A percentile compares a stretch with the other conserved stretches of the same genome.
These are phyloP conservation scores for Aspergillus calidoustus DNA, from an alignment of 2,329 filamentous ascomycete species.

Conservation along the genomic window DNA sequence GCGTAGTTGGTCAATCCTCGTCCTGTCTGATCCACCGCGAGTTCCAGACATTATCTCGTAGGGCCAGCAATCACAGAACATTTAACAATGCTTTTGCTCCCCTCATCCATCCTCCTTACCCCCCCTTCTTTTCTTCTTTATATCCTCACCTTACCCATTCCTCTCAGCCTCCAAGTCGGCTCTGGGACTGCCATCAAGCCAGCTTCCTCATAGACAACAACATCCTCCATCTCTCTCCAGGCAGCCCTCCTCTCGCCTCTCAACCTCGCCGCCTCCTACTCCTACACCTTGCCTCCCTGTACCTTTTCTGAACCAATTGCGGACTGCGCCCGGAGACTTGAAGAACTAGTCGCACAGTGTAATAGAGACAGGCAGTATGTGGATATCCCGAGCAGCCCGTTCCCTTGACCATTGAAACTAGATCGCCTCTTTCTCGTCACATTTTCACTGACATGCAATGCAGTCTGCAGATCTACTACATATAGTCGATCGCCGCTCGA, in stretches of 20 bases:
- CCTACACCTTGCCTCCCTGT: neutral
- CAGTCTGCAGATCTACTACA: conserved; percentile 19
- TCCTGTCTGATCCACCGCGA: conserved; percentile 22
- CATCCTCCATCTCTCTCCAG: conserved; percentile 1
- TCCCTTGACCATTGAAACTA: conserved; percentile 15
- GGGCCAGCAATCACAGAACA: conserved; percentile 35
- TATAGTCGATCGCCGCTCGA: conserved; percentile 15
- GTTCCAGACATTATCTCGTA: conserved; percentile 28
- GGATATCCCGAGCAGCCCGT: conserved; percentile 23
- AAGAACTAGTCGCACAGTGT: neutral
- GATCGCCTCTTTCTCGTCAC: neutral
- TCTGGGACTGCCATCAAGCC: conserved; percentile 2
- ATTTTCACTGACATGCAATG: conserved; percentile 20
- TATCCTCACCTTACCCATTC: conserved; percentile 15
- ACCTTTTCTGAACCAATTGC: neutral
- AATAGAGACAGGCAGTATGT: neutral
- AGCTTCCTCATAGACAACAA: conserved; percentile 9
- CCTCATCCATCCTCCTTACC: conserved; percentile 19
- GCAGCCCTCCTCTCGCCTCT: conserved; percentile 1
- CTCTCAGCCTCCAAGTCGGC: conserved; percentile 13
- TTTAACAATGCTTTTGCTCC: conserved; percentile 34
- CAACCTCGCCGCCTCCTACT: neutral
- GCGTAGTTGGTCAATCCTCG: conserved; percentile 26
- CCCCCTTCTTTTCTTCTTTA: conserved; percentile 18
- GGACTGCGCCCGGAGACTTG: neutral